These are phyloP conservation scores for Stereocaulon alpinum DNA, from an alignment of 495 filamentous ascomycete genomes.

Conservation along the genomic window DNA sequence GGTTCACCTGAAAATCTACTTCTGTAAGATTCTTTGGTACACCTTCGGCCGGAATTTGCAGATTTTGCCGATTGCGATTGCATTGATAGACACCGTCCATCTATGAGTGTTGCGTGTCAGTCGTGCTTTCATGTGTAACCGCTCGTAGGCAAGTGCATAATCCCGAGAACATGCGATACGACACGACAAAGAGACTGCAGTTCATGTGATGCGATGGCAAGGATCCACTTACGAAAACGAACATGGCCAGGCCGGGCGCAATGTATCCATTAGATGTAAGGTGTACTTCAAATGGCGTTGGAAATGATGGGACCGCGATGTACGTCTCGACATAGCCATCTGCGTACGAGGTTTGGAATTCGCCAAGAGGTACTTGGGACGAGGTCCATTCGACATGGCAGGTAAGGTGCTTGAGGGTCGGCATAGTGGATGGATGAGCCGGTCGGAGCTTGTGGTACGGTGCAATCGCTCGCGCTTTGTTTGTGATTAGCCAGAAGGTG, in stretches of 20 bases:
- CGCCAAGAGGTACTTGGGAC: conserved; percentile 28
- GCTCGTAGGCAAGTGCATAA: no score
- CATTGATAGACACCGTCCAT: conserved; percentile 41
- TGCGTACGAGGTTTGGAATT: conserved; percentile 33
- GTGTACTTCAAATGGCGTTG: conserved; percentile 31
- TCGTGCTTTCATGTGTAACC: no score
- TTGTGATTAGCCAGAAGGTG: background rate
- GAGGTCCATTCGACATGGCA: conserved; percentile 34
- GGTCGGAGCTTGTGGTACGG: no score
- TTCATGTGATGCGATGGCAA: no score
- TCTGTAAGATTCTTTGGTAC: conserved; percentile 18
- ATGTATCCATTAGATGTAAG: conserved; percentile 34
- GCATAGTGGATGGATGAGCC: conserved; percentile 29
- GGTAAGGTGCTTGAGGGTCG: conserved; percentile 33
- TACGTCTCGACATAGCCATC: conserved; percentile 38
- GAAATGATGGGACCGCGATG: conserved; percentile 31
- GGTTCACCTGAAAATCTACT: conserved; percentile 33
- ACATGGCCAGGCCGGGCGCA: conserved; percentile 36
- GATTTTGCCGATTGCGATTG: conserved; percentile 35
- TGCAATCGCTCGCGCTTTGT: background rate
- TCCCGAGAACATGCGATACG: no score
- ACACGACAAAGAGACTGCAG: no score
- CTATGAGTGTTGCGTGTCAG: background rate
- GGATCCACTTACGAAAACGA: conserved; percentile 28
- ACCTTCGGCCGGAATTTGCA: conserved; percentile 24